Evolutionary conservation across 2,329 filamentous ascomycete species (phyloP).

Genomic region (Setomelanomma holmii): DNA sequence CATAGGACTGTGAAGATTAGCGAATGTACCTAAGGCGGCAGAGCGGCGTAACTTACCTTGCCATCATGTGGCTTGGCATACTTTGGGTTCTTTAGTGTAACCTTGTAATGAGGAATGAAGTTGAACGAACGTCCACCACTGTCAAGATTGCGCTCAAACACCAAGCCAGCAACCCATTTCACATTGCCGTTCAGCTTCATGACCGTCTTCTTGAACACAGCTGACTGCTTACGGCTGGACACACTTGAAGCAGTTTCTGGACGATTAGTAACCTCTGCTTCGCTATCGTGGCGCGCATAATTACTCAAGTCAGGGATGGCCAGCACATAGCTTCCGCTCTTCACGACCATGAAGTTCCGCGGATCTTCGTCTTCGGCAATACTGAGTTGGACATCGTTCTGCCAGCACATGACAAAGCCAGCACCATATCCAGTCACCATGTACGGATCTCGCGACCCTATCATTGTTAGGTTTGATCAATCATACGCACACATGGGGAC

Average conservation of each 20-base stretch:
- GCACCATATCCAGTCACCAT: constrained; percentile 90
- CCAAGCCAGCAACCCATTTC: constrained; percentile 86
- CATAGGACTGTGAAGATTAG: constrained; percentile 65
- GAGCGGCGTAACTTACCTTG: constrained; percentile 35
- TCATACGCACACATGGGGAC: neutral
- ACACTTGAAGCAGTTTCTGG: constrained; percentile 63
- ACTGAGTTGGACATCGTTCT: constrained; percentile 88
- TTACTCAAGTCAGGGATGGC: constrained; percentile 93
- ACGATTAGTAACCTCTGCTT: constrained; percentile 61
- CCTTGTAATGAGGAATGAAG: constrained; percentile 91
- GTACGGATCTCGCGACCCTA: constrained; percentile 85
- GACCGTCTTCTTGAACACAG: constrained; percentile 96
- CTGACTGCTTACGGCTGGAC: constrained; percentile 72
- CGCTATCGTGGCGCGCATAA: constrained; percentile 73
- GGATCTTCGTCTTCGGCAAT: constrained; percentile 87
- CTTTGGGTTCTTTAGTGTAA: constrained; percentile 82
- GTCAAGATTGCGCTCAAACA: constrained; percentile 85
- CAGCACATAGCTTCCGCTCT: constrained; percentile 93
- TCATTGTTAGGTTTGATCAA: constrained; percentile 11
- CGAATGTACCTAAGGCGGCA: neutral
- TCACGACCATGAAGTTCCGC: constrained; percentile 91
- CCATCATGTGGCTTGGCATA: constrained; percentile 68
- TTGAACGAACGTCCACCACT: constrained; percentile 78
- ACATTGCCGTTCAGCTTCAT: constrained; percentile 99
- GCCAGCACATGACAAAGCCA: constrained; percentile 98